Base-by-base conservation (phyloP, 176 grass and related monocot genomes). In the Tuctoria greenei region DNA sequence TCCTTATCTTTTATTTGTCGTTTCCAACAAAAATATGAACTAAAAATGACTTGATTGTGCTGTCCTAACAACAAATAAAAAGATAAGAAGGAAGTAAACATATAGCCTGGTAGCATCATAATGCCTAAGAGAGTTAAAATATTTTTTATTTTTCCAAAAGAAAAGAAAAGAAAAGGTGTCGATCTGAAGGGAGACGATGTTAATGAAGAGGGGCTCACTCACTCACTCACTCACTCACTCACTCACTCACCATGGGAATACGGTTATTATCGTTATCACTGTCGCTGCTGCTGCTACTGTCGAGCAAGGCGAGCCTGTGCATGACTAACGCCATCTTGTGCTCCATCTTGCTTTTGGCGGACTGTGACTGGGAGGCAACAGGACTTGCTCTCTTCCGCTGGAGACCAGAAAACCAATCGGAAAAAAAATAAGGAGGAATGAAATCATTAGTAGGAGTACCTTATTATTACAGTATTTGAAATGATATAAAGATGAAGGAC, bases 381-480 rank as follows among this genome's bases (percentile, higher is more conserved):
- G 71, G 55, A 18, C n/a, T 77, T 61, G 73, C 67, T 59, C 85
- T 78, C 79, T 73, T 87, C 72, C 12, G 77, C 85, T 83, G 41
- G 57, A 82, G 36, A 66, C 7, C 7, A 52, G 5, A 52, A 12
- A 57, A 24, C 9, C 54, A 20, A 81, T 35, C 16, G 17, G 36
- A 67, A 69, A 66, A 14, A 25, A n/a, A n/a, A n/a, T n/a, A n/a
- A n/a, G 67, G 11, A 81, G 1, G 28, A 54, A 41, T 17, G 7
- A 34, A 59, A 68, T 80, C 8, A 56, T n/a, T n/a, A n/a, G n/a
- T n/a, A n/a, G n/a, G n/a, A n/a, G 12, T 26, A 34, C 35, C 8
- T 1, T 10, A 14, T n/a, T 21, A 75, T 31, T 23, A n/a, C n/a
- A n/a, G n/a, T n/a, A n/a, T n/a, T n/a, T 10, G 21, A 57, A 57